Percentiles rank a stretch among this genome's conserved stretches.
Evolutionary conservation across 1,139 yeast species (phyloP).

Genomic region (Scheffersomyces insectosa): DNA sequence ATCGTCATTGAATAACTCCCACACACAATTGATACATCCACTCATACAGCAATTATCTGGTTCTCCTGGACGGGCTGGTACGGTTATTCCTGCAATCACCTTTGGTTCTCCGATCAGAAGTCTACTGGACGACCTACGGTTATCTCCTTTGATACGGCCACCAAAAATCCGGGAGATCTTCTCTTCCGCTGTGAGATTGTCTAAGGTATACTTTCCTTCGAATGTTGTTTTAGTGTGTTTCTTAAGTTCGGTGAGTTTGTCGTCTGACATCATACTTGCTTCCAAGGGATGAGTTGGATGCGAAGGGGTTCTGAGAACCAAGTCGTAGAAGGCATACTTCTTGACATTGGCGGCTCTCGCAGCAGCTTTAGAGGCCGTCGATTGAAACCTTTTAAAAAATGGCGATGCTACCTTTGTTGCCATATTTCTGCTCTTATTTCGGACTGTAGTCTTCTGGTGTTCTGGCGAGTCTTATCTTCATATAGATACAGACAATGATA

Average conservation of each 20-base stretch:
- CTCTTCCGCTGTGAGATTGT: constrained; percentile 45
- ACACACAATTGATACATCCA: constrained; percentile 94
- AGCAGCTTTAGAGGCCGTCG: no score
- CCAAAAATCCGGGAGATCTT: constrained; percentile 57
- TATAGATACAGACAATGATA: no score
- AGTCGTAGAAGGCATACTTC: constrained; percentile 38
- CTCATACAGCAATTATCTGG: constrained; percentile 98
- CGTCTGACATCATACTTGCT: constrained; percentile 25
- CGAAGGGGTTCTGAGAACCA: constrained; percentile 34
- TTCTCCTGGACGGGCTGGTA: constrained; percentile 79
- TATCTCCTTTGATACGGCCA: constrained; percentile 57
- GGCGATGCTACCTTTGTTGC: no score
- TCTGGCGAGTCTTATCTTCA: no score
- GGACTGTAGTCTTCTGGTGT: no score
- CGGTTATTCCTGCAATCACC: constrained; percentile 68
- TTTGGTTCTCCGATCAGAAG: constrained; percentile 41
- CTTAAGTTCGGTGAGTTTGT: constrained; percentile 21
- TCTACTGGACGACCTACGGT: constrained; percentile 52
- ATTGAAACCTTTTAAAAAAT: no score
- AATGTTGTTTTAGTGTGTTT: constrained; percentile 28
- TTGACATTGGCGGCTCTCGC: constrained; percentile 2
- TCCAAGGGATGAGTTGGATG: constrained; percentile 36
- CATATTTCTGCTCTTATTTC: no score
- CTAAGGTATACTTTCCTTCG: constrained; percentile 48
- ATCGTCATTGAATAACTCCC: constrained; percentile 92